phyloP scores from a whole-genome alignment of 192 early-diverging fungal genomes.

The Coemansia reversa region DNA sequence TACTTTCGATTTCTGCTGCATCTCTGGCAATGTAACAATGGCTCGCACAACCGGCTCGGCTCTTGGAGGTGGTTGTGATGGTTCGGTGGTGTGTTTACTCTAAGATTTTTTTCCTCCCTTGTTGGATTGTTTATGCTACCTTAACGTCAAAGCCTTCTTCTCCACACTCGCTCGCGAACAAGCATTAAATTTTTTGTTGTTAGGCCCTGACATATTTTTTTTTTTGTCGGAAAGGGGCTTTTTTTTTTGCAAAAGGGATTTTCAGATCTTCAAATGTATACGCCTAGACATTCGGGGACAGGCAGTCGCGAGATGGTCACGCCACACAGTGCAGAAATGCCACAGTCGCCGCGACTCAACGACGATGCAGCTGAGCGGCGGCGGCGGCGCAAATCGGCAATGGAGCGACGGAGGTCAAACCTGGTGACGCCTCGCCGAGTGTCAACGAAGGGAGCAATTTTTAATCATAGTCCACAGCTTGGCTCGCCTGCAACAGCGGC shows the following conservation, averaged over 20 bases:
- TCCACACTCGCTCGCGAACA: background rate
- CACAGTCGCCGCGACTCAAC: constrained; percentile 45
- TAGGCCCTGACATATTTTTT: background rate
- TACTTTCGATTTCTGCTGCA: background rate
- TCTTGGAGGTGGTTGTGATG: background rate
- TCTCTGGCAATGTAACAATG: background rate
- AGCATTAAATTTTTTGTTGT: background rate
- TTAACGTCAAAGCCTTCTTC: background rate
- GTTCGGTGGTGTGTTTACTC: background rate
- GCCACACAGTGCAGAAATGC: constrained; percentile 39
- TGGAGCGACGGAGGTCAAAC: constrained; percentile 45
- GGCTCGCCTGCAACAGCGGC: constrained; percentile 21
- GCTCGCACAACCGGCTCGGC: background rate
- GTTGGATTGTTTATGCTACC: background rate
- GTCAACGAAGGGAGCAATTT: constrained; percentile 29
- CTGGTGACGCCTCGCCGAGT: constrained; percentile 47
- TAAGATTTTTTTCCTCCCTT: background rate
- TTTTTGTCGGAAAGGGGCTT: background rate
- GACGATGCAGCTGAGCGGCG: constrained; percentile 57
- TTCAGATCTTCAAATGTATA: constrained; percentile 25
- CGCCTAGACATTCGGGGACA: constrained; percentile 28
- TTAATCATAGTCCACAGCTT: constrained; percentile 40
- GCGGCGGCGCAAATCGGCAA: constrained; percentile 54
- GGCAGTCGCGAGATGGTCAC: constrained; percentile 21
- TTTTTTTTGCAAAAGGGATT: background rate